Evolutionary conservation across 129 eudicot genomes (phyloP).

Genomic region (Sambucus nigra): DNA sequence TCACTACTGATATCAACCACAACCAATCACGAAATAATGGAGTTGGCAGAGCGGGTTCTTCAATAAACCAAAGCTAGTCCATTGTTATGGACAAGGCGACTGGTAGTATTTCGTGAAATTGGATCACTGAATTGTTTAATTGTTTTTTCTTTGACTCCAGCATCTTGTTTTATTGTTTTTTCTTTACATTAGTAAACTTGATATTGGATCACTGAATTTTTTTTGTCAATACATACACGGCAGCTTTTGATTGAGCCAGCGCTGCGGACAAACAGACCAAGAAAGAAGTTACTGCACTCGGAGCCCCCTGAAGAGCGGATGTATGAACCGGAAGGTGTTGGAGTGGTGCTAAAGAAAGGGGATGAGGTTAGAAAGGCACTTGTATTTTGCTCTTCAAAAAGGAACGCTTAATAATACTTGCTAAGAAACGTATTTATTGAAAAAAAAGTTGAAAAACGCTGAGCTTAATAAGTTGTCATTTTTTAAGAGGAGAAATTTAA

Average conservation of each 20-base stretch:
- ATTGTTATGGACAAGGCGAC: too few species aligned
- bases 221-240: slow-evolving; percentile 12
- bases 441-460: neutral
- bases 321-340: slow-evolving; percentile 64
- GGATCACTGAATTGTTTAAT: too few species aligned
- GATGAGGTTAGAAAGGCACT: slow-evolving; percentile 54
- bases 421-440: too few species aligned
- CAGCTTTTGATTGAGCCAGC: slow-evolving; percentile 85
- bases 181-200: too few species aligned
- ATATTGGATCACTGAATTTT: slow-evolving; percentile 3
- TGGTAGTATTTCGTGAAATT: too few species aligned
- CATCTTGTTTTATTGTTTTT: too few species aligned
- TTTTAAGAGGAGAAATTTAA: neutral
- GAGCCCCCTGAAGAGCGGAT: slow-evolving; percentile 65
- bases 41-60: too few species aligned
- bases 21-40: too few species aligned
- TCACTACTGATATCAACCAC: too few species aligned
- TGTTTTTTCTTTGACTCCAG: too few species aligned
- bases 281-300: slow-evolving; percentile 62
- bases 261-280: slow-evolving; percentile 64
- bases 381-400: neutral
- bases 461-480: neutral
- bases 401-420: neutral
- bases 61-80: too few species aligned
- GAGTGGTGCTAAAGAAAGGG: slow-evolving; percentile 70